These are phyloP conservation scores for Mycena haematopus DNA, from an alignment of 768 basidiomycete genomes.

Conservation along the genomic window DNA sequence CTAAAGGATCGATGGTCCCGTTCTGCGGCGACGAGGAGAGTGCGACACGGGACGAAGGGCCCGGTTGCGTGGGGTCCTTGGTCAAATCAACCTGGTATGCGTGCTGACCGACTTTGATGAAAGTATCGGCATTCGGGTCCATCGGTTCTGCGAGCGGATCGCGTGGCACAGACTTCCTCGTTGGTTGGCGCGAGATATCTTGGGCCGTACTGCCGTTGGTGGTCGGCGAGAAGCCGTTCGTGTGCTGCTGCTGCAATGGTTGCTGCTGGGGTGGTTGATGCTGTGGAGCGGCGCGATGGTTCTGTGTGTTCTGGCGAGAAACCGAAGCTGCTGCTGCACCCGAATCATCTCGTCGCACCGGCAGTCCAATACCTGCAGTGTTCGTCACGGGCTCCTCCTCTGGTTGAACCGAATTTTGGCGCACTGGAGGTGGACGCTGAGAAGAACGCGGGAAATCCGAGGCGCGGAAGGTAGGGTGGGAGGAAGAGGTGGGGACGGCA, in stretches of 20 bases:
- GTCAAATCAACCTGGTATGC: slow-evolving; percentile 71
- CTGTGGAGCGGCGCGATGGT: slow-evolving; percentile 23
- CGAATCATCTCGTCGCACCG: slow-evolving; percentile 49
- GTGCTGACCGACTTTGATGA: slow-evolving; percentile 71
- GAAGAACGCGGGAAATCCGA: slow-evolving; percentile 59
- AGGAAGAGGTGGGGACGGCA: slow-evolving; percentile 64
- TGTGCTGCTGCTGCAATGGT: slow-evolving; percentile 16
- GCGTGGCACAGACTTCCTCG: slow-evolving; percentile 32
- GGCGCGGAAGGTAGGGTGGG: slow-evolving; percentile 60
- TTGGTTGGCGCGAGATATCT: slow-evolving; percentile 26
- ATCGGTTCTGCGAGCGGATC: slow-evolving; percentile 65
- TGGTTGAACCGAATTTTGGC: slow-evolving; percentile 33
- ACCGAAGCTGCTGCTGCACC: slow-evolving; percentile 37
- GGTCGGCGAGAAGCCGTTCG: slow-evolving; percentile 19
- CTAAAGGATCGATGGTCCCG: slow-evolving; percentile 63
- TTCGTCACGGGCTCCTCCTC: slow-evolving; percentile 61
- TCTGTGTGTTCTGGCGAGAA: slow-evolving; percentile 43
- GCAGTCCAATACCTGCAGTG: slow-evolving; percentile 70
- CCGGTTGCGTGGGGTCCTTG: slow-evolving; percentile 66
- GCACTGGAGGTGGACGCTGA: slow-evolving; percentile 43
- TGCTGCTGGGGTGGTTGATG: background rate
- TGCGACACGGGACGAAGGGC: slow-evolving; percentile 29
- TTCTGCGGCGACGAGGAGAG: slow-evolving; percentile 40
- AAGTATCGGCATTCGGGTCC: slow-evolving; percentile 69
- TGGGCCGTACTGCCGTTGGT: slow-evolving; percentile 29